These are phyloP conservation scores for Terfezia claveryi DNA, from an alignment of 495 filamentous ascomycete species.

Conservation along the genomic window DNA sequence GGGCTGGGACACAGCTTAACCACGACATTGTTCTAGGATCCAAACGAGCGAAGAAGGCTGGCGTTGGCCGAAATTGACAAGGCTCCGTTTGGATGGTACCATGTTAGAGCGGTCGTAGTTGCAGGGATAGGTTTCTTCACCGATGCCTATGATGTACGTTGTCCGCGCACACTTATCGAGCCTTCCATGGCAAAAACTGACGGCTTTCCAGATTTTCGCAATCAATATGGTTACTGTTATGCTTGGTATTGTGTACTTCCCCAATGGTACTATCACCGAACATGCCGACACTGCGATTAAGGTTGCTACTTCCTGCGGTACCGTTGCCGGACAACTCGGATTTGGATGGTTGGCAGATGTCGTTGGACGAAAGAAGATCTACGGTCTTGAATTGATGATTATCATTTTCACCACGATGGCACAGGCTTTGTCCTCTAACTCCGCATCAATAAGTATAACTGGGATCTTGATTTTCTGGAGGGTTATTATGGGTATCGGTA, in stretches of 20 bases:
- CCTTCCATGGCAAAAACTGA: background rate
- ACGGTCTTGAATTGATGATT: constrained; percentile 68
- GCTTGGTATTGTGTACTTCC: constrained; percentile 54
- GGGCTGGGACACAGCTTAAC: constrained; percentile 1
- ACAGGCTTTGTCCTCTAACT: constrained; percentile 45
- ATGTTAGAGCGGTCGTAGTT: constrained; percentile 49
- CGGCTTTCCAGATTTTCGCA: constrained; percentile 36
- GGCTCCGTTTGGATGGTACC: constrained; percentile 60
- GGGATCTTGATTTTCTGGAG: constrained; percentile 79
- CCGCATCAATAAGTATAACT: constrained; percentile 45
- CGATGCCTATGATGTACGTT: constrained; percentile 46
- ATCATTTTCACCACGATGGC: constrained; percentile 72
- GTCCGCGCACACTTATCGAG: background rate
- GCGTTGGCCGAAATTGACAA: constrained; percentile 63
- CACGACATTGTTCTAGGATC: constrained; percentile 32
- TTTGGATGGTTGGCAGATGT: constrained; percentile 67
- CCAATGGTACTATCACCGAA: constrained; percentile 35
- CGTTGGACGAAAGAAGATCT: constrained; percentile 64
- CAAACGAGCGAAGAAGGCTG: constrained; percentile 49
- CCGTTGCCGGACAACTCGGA: constrained; percentile 61
- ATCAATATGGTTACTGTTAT: constrained; percentile 49
- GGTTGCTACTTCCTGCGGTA: constrained; percentile 67
- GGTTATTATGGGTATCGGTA: constrained; percentile 63
- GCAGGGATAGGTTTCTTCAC: constrained; percentile 77
- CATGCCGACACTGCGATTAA: constrained; percentile 66